Percentiles rank a stretch among this genome's conserved stretches.
These are phyloP conservation scores for Dioszegia aurantiaca DNA, from an alignment of 768 basidiomycete genomes.

Conservation along the genomic window DNA sequence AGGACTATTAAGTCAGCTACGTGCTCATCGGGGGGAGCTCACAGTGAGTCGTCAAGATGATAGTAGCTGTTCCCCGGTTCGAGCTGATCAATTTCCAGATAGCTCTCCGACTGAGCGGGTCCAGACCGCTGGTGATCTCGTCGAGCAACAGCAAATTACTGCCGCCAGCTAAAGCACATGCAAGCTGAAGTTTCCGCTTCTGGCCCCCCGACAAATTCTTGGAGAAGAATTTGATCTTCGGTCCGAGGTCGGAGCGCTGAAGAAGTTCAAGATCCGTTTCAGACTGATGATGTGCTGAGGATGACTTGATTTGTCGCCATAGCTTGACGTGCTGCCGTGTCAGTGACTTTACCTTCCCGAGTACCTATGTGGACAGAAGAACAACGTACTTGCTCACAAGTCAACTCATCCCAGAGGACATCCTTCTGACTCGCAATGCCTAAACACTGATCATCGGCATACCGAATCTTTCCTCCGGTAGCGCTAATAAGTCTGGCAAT, in stretches of 20 bases:
- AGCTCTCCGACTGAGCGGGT: slow-evolving; percentile 72
- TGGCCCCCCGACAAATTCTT: slow-evolving; percentile 72
- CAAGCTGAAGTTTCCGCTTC: slow-evolving; percentile 78
- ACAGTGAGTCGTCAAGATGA: slow-evolving; percentile 77
- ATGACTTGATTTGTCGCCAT: slow-evolving; percentile 67
- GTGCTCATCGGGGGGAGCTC: slow-evolving; percentile 26
- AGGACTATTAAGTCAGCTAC: slow-evolving; percentile 47
- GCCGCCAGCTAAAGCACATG: slow-evolving; percentile 72
- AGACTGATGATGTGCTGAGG: slow-evolving; percentile 41
- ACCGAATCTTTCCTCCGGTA: slow-evolving; percentile 60
- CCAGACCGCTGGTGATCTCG: slow-evolving; percentile 59
- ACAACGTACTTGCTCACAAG: slow-evolving; percentile 56
- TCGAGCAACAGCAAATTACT: slow-evolving; percentile 45
- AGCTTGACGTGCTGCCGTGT: slow-evolving; percentile 64
- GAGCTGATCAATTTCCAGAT: slow-evolving; percentile 72
- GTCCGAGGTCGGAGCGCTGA: slow-evolving; percentile 68
- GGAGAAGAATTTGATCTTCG: slow-evolving; percentile 67
- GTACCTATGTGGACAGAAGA: neutral
- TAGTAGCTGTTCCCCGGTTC: slow-evolving; percentile 64
- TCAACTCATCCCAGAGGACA: slow-evolving; percentile 72
- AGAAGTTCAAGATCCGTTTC: slow-evolving; percentile 67
- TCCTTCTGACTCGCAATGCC: slow-evolving; percentile 83
- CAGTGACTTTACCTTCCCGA: no score
- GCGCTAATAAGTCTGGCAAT: slow-evolving; percentile 64
- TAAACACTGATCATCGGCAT: slow-evolving; percentile 59